A percentile compares a stretch with the other conserved stretches of the same genome.
Conservation (phyloP, 2,329 filamentous ascomycete species). For the Allantophomopsis cytisporea region DNA sequence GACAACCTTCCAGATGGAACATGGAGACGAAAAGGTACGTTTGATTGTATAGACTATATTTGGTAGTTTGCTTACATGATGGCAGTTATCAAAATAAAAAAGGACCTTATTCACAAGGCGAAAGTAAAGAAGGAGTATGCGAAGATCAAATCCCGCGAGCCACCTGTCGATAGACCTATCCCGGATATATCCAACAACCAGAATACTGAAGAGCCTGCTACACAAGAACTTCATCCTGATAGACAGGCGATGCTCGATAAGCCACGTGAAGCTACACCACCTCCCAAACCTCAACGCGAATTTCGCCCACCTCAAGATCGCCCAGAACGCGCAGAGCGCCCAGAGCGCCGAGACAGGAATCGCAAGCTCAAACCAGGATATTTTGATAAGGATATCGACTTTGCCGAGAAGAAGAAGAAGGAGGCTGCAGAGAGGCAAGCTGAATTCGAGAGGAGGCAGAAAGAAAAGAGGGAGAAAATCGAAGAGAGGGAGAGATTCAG, state of each 20-base stretch:
- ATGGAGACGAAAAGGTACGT: constrained; percentile 63
- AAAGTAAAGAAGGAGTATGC: constrained; percentile 89
- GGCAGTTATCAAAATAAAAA: constrained; percentile 77
- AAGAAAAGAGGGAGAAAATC: constrained; percentile 41
- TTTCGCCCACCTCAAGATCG: constrained; percentile 1
- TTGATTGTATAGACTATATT: not conserved
- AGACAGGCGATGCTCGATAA: constrained; percentile 43
- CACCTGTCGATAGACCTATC: constrained; percentile 7
- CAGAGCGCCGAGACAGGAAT: constrained; percentile 3
- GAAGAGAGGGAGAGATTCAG: constrained; percentile 37
- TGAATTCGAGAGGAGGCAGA: constrained; percentile 36
- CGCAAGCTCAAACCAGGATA: constrained; percentile 17
- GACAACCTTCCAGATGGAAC: constrained; percentile 84
- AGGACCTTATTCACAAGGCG: constrained; percentile 77
- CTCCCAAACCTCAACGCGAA: constrained; percentile 3
- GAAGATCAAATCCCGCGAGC: constrained; percentile 56
- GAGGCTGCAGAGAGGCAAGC: constrained; percentile 35
- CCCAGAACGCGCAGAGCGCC: not conserved
- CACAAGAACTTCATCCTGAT: constrained; percentile 44
- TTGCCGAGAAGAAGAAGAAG: constrained; percentile 32
- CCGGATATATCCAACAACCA: not conserved
- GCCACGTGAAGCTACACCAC: constrained; percentile 10
- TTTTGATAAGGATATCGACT: constrained; percentile 20
- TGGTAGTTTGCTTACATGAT: not conserved
- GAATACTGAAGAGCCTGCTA: constrained; percentile 11